phyloP scores from a whole-genome alignment of 768 basidiomycete genomes.

The Phaeotremella fagi region DNA sequence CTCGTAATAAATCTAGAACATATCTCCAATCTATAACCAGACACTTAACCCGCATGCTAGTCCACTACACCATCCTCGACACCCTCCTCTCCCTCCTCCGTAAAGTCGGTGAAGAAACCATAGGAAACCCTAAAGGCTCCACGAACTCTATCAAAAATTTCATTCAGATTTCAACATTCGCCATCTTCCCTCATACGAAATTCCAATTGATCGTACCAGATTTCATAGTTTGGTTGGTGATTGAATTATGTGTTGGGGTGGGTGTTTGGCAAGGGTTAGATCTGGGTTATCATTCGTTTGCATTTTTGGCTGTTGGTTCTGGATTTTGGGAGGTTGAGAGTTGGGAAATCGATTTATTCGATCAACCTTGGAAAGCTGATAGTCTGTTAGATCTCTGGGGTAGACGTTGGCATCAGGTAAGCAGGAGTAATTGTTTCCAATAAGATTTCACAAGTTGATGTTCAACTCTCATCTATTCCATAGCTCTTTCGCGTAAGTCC shows the following conservation, averaged over 20 bases:
- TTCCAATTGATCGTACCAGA: slow-evolving; percentile 3
- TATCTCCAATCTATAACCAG: slow-evolving; percentile 14
- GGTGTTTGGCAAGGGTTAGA: slow-evolving; percentile 27
- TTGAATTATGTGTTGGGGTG: slow-evolving; percentile 9
- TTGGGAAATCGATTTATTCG: slow-evolving; percentile 40
- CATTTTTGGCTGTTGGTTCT: slow-evolving; percentile 12
- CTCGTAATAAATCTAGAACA: slow-evolving; percentile 9
- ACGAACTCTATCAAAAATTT: slow-evolving; percentile 23
- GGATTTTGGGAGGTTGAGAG: slow-evolving; percentile 31
- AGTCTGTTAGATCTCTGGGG: slow-evolving; percentile 47
- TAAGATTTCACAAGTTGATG: too few relatives aligned
- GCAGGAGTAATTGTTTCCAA: too few relatives aligned
- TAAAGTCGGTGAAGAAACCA: slow-evolving; percentile 14
- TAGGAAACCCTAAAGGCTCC: slow-evolving; percentile 12
- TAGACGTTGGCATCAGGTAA: slow-evolving; percentile 46
- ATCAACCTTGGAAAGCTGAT: slow-evolving; percentile 29
- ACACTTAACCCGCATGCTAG: slow-evolving; percentile 15
- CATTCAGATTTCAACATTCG: slow-evolving; percentile 9
- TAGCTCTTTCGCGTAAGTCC: slow-evolving; percentile 21
- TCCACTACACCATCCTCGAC: slow-evolving; percentile 26
- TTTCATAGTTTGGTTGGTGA: slow-evolving; percentile 10
- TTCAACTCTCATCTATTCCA: neutral
- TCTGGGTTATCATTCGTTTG: slow-evolving; percentile 25
- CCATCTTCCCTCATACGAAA: slow-evolving; percentile 13
- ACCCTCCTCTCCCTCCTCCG: slow-evolving; percentile 22